These are phyloP conservation scores for Entoloma clypeatum DNA, from an alignment of 1,284 basidiomycete species.

Conservation along the genomic window DNA sequence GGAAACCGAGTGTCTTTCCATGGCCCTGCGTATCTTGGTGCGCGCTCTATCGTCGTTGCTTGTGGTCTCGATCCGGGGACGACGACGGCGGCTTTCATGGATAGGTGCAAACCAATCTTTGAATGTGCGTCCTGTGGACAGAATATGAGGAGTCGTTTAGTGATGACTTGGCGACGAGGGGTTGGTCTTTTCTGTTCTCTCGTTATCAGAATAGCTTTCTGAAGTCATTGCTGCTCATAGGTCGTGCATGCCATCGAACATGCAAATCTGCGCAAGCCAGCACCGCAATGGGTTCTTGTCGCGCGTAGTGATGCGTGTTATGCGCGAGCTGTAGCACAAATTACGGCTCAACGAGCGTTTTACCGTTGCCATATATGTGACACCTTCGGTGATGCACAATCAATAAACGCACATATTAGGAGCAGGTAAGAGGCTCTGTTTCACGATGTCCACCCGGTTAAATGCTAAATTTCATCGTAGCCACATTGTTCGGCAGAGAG, in stretches of 20 bases:
- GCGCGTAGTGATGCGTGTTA: conserved; percentile 14
- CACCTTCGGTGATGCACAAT: conserved; percentile 14
- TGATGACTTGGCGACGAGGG: conserved; percentile 24
- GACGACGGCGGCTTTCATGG: conserved; percentile 24
- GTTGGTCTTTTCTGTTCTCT: conserved; percentile 11
- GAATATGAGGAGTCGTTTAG: conserved; percentile 11
- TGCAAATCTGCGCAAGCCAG: conserved; percentile 7
- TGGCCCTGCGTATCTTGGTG: conserved; percentile 18
- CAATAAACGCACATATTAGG: conserved; percentile 17
- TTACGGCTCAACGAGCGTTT: conserved; percentile 12
- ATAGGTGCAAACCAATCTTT: conserved; percentile 17
- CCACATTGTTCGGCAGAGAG: conserved; percentile 17
- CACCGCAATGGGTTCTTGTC: conserved; percentile 14
- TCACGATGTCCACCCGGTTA: no score
- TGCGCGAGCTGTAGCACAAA: conserved; percentile 12
- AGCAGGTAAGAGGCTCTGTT: conserved; percentile 17
- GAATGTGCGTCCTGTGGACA: conserved; percentile 18
- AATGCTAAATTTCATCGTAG: conserved; percentile 8
- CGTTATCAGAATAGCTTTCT: conserved; percentile 2
- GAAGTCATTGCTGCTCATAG: conserved; percentile 9
- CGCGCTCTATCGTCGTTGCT: conserved; percentile 17
- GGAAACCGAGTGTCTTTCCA: conserved; percentile 19
- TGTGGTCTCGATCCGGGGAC: conserved; percentile 22
- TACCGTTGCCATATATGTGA: conserved; percentile 20
- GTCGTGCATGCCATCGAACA: conserved; percentile 19